These are phyloP conservation scores for Kluyveromyces siamensis DNA, from an alignment of 805 yeast species.

Conservation along the genomic window DNA sequence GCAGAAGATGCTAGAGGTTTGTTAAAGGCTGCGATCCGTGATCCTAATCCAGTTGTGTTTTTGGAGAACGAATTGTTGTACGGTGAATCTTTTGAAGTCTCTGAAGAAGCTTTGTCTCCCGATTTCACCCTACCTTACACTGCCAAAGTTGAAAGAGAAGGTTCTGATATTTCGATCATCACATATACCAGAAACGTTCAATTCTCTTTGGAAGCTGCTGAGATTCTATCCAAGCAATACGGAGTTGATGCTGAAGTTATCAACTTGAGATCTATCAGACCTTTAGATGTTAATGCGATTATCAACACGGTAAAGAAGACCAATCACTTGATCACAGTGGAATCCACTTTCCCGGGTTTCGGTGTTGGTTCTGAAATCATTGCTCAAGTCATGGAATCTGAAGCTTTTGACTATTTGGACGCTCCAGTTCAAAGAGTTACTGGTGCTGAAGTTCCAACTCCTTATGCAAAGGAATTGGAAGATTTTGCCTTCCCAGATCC, in stretches of 20 bases:
- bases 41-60: constrained; percentile 95
- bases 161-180: constrained; percentile 82
- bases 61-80: constrained; percentile 93
- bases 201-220: constrained; percentile 85
- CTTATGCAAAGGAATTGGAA: constrained; percentile 93
- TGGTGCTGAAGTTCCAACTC: constrained; percentile 99
- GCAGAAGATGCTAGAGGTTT: constrained; percentile 96
- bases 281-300: constrained; percentile 83
- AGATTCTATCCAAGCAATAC: constrained; percentile 69
- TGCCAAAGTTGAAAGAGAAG: constrained; percentile 92
- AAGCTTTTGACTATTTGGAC: constrained; percentile 95
- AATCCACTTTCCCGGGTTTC: constrained; percentile 95
- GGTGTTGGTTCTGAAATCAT: constrained; percentile 98
- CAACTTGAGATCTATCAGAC: constrained; percentile 95
- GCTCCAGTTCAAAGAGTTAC: constrained; percentile 98
- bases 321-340: constrained; percentile 91
- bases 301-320: constrained; percentile 90
- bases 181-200: constrained; percentile 88
- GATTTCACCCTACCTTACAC: constrained; percentile 88
- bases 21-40: constrained; percentile 93
- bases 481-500: constrained; percentile 98
- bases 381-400: constrained; percentile 97
- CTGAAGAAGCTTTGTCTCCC: constrained; percentile 80
- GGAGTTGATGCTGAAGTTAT: constrained; percentile 89
- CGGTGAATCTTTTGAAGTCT: constrained; percentile 82